Conservation (phyloP, 1,284 basidiomycete species). For the Ganoderma multipileum region DNA sequence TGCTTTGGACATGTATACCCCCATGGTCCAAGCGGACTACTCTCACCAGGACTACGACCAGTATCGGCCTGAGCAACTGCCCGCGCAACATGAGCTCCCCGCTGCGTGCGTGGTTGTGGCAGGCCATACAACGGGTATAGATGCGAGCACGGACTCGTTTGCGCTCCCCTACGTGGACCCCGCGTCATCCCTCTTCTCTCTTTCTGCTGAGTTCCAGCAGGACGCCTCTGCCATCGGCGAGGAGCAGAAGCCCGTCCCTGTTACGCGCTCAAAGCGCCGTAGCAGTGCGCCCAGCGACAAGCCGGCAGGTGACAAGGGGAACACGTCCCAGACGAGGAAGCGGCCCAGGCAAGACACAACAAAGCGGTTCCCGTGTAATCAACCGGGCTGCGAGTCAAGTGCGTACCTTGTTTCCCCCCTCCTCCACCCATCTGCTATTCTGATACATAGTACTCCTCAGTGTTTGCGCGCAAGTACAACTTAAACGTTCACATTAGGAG, state of each 20-base stretch:
- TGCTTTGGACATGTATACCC: background rate
- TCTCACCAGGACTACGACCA: background rate
- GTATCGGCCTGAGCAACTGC: background rate
- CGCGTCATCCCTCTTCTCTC: background rate
- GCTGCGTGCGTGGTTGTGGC: constrained; percentile 5
- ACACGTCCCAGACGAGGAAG: background rate
- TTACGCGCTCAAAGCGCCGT: background rate
- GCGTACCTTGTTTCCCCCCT: background rate
- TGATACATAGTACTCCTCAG: background rate
- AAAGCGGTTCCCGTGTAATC: constrained; percentile 5
- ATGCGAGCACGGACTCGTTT: background rate
- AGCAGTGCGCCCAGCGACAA: background rate
- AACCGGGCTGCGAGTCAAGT: background rate
- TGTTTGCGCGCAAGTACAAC: constrained; percentile 21
- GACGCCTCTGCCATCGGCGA: background rate
- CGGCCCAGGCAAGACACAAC: constrained; percentile 14
- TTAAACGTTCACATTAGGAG: constrained; percentile 20
- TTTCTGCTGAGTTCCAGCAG: background rate
- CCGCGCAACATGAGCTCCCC: constrained; percentile 8
- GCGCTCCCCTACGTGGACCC: constrained; percentile 8
- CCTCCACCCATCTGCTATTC: background rate
- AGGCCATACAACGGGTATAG: background rate
- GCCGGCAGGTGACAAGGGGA: background rate
- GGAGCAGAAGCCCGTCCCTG: background rate
- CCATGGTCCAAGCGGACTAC: background rate